Evolutionary conservation across 495 filamentous ascomycete species (phyloP), one percentile per base, ranked within the genome.

Genomic region (Penicillium argentinense): DNA sequence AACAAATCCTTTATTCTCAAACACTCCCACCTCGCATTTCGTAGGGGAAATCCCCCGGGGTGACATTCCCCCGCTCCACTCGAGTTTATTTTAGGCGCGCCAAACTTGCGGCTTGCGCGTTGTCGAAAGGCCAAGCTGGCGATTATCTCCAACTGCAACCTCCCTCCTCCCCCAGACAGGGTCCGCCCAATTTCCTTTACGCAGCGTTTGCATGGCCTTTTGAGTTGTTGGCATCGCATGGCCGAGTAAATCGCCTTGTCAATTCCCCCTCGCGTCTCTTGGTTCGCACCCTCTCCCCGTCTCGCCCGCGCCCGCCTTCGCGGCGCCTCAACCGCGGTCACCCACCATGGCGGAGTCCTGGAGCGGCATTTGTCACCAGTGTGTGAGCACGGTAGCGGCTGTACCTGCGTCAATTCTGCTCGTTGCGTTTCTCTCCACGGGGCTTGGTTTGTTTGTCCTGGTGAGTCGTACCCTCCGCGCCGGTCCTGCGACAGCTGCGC

Each of bases 91-190:
- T 57, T 19, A 39, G 45, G 47, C 25, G 34, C 26, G 40, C 18
- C 16, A 23, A 26, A 50, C 51, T 60, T 57, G 56, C 30, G 22
- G 54, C 51, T 60, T 57, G 56, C 59, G 59, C 45, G 56, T 57
- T 57, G 50, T 52, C 44, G 56, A 54, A 68, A 69, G 68, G 68
- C 56, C 68, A 71, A 66, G 68, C 66, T 71, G 68, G 68, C 68
- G 68, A 68, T 55, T 60, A 47, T 44, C 21, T 3, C 22, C 7
- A 36, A 17, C 21, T 11, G 11, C 28, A n/a, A 24, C 39, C 28
- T 45, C 39, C 22, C 42, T 51, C 18, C 23, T 22, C 27, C 22
- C 17, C 26, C 26, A 34, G 8, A 36, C 44, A 50, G 49, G 53
- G 29, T 21, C 19, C 27, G 17, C 32, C 19, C 25, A 19, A 2